Conservation (phyloP, 306 rosid genomes). For the Fagus crenata region DNA sequence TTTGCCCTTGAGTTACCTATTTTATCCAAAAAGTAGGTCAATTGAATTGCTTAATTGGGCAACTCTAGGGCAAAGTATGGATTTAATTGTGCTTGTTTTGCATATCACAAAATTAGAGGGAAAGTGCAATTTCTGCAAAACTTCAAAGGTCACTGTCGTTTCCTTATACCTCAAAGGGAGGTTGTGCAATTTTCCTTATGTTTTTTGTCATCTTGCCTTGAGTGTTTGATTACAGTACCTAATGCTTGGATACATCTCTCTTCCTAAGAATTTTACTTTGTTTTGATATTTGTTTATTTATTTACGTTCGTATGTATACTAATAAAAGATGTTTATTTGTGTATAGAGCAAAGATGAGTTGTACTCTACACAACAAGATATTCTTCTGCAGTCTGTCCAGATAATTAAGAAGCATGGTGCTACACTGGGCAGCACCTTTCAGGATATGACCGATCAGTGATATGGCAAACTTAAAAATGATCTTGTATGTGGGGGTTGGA, state of each 20-base stretch:
- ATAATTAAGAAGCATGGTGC: slow-evolving; percentile 67
- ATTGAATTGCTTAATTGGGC: no score
- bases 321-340: background rate
- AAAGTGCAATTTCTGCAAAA: no score
- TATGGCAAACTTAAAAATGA: background rate
- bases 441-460: slow-evolving; percentile 25
- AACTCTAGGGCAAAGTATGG: no score
- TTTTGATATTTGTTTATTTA: background rate
- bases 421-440: slow-evolving; percentile 48
- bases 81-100: no score
- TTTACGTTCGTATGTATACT: slow-evolving; percentile 9
- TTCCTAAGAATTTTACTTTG: slow-evolving; percentile 12
- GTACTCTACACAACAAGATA: slow-evolving; percentile 70
- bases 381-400: slow-evolving; percentile 63
- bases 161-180: no score
- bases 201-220: background rate
- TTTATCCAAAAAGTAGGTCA: no score
- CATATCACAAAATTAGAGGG: no score
- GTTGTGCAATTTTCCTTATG: background rate
- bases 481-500: background rate
- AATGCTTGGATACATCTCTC: slow-evolving; percentile 1
- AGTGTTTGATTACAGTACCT: background rate
- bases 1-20: no score
- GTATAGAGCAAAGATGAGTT: slow-evolving; percentile 68
- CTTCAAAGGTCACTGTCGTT: no score